A percentile compares a stretch with the other conserved stretches of the same genome.
Conservation (phyloP, 495 filamentous ascomycete genomes). For the Pseudoneurospora amorphoporcata region DNA sequence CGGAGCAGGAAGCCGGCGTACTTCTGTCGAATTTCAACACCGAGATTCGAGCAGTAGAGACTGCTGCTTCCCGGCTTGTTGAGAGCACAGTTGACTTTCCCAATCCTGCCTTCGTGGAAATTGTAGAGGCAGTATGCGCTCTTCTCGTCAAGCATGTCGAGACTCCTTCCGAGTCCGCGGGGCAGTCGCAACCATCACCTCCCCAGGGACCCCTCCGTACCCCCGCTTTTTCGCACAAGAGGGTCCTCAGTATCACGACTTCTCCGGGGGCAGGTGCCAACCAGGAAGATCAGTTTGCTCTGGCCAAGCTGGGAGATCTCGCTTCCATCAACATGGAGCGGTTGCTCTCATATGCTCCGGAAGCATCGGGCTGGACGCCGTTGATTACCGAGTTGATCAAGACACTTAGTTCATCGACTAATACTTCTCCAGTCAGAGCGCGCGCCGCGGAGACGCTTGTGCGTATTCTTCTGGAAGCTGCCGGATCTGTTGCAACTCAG, state of each 20-base stretch:
- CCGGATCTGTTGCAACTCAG: conserved; percentile 37
- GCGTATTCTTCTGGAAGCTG: conserved; percentile 57
- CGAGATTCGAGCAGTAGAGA: conserved; percentile 80
- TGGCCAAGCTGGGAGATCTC: conserved; percentile 73
- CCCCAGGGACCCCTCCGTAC: conserved; percentile 20
- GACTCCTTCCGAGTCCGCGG: conserved; percentile 19
- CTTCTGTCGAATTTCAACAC: conserved; percentile 55
- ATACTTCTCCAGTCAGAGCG: conserved; percentile 52
- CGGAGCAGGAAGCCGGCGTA: conserved; percentile 33
- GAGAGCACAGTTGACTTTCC: conserved; percentile 87
- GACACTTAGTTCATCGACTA: conserved; percentile 44
- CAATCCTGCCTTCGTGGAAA: conserved; percentile 64
- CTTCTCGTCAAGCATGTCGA: conserved; percentile 41
- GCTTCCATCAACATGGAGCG: conserved; percentile 70
- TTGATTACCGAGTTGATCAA: conserved; percentile 60
- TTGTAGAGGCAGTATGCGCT: conserved; percentile 63
- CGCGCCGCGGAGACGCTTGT: conserved; percentile 66
- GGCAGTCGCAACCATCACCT: conserved; percentile 26
- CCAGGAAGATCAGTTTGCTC: conserved; percentile 63
- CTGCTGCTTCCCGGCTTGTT: conserved; percentile 76
- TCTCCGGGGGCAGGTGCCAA: conserved; percentile 42
- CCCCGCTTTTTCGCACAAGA: conserved; percentile 38
- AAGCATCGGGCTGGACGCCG: conserved; percentile 61
- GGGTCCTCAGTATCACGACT: conserved; percentile 49
- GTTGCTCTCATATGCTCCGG: conserved; percentile 51